Conservation (phyloP, 805 yeast genomes). For the Vanderwaltozyma verrucispora region DNA sequence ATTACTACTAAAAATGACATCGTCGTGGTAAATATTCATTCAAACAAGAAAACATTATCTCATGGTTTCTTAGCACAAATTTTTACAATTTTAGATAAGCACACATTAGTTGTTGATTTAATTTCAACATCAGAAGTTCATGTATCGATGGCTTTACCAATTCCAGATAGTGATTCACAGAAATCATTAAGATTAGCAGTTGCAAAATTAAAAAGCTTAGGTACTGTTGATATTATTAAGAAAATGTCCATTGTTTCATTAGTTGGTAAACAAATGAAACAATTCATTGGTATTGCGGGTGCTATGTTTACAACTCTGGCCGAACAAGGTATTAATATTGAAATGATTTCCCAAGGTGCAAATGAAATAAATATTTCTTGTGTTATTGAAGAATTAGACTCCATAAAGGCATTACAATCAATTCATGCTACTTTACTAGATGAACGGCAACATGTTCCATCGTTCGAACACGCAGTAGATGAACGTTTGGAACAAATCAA, state of each 20-base stretch:
- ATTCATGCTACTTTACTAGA: conserved; percentile 72
- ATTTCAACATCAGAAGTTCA: conserved; percentile 97
- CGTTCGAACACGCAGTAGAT: conserved; percentile 31
- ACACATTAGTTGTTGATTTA: conserved; percentile 82
- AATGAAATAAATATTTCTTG: conserved; percentile 95
- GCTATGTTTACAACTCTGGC: conserved; percentile 93
- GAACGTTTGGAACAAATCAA: conserved; percentile 38
- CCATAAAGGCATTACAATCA: conserved; percentile 74
- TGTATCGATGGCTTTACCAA: conserved; percentile 94
- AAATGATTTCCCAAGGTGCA: conserved; percentile 98
- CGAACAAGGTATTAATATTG: conserved; percentile 84
- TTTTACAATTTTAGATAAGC: conserved; percentile 75
- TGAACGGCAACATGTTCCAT: conserved; percentile 21
- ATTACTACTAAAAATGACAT: conserved; percentile 91
- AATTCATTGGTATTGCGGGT: conserved; percentile 93
- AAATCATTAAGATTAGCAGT: conserved; percentile 59
- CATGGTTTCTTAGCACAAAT: conserved; percentile 93
- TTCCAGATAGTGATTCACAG: conserved; percentile 51
- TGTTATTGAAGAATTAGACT: conserved; percentile 76
- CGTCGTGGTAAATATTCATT: conserved; percentile 85
- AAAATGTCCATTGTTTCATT: conserved; percentile 86
- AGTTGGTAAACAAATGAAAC: conserved; percentile 97
- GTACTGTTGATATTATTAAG: conserved; percentile 80
- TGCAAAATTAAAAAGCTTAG: conserved; percentile 67
- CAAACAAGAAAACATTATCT: conserved; percentile 83